A percentile compares a stretch with the other conserved stretches of the same genome.
phyloP scores from a whole-genome alignment of 257 asterid genomes.

The Jacaranda mimosifolia region DNA sequence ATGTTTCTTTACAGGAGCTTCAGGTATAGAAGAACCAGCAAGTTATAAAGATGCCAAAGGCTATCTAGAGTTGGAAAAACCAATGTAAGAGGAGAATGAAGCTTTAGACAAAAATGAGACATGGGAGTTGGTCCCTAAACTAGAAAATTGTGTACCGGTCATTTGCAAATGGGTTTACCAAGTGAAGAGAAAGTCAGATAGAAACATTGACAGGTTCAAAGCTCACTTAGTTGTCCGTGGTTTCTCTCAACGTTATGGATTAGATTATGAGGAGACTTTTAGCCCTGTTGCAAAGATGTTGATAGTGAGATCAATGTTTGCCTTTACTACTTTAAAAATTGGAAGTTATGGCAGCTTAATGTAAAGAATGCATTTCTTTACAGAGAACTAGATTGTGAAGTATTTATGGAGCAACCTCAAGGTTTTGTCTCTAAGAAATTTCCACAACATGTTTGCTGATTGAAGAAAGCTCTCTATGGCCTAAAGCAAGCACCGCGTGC shows the following conservation, averaged over 20 bases:
- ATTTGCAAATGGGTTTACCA: constrained; percentile 38
- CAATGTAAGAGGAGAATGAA: constrained; percentile 27
- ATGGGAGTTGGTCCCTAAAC: not conserved
- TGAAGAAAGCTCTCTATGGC: no score
- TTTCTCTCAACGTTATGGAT: constrained; percentile 31
- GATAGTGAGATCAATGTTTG: not conserved
- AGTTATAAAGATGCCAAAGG: constrained; percentile 31
- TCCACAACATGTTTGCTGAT: no score
- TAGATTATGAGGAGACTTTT: constrained; percentile 32
- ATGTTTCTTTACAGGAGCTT: no score
- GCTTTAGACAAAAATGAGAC: not conserved
- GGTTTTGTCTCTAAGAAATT: no score
- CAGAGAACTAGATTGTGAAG: no score
- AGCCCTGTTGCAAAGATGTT: constrained; percentile 25
- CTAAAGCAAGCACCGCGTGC: no score
- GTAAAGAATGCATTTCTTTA: not conserved
- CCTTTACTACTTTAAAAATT: not conserved
- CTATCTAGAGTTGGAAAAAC: not conserved
- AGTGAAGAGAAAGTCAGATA: constrained; percentile 6
- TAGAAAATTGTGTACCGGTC: not conserved
- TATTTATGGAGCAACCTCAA: no score
- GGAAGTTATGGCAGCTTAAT: constrained; percentile 29
- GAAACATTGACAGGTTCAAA: no score
- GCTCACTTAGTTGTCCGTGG: not conserved
- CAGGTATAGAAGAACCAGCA: not conserved